Base-by-base conservation (phyloP, 2,329 filamentous ascomycete genomes). In the Chalaropsis thielavioides region DNA sequence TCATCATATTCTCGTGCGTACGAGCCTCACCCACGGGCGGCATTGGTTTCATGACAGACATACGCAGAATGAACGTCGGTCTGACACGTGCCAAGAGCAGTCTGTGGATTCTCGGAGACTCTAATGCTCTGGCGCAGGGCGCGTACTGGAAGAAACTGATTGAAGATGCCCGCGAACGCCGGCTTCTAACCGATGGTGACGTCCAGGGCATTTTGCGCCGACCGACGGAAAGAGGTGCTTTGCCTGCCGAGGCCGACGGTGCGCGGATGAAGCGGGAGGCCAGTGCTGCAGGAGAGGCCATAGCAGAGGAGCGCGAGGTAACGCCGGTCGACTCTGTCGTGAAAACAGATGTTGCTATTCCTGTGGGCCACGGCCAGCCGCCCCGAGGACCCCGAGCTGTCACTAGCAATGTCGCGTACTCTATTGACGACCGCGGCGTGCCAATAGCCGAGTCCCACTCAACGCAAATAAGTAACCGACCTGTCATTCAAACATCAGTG, bases 1-100 rank as follows among this genome's bases (percentile, higher is more conserved):
- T 99, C 68, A 97, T 99, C 74, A 97, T 99, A 69, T 99, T 99
- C 78, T 97, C 94, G 49, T 99, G 95, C 74, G 94, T 99, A 68
- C 87, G 94, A 77, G 92, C 94, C 24, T 92, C 88, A 38, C 84
- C 89, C n/a, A 89, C 87, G 7, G 88, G 89, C n/a, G 91, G 92
- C 71, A 96, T 99, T 72, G 94, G 94, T 80, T 99, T 99, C 83
- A 87, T 99, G 82, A 89, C 90, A 64, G 94, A 99, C 74, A 96
- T 99, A 72, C 86, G 94, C 67, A 92, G 94, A 80, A 97, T 99
- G 95, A 99, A 99, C 75, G 94, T 99, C 71, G 94, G 94, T 77
- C 80, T 99, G 67, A 99, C 94, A 24, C 88, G 94, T 79, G 95
- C 94, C 4, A 96, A 96, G 75, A 96, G 90, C 10, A 96, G 92